A percentile compares a stretch with the other conserved stretches of the same genome.
Conservation (phyloP, 805 yeast species). For the Ogataea naganishii region DNA sequence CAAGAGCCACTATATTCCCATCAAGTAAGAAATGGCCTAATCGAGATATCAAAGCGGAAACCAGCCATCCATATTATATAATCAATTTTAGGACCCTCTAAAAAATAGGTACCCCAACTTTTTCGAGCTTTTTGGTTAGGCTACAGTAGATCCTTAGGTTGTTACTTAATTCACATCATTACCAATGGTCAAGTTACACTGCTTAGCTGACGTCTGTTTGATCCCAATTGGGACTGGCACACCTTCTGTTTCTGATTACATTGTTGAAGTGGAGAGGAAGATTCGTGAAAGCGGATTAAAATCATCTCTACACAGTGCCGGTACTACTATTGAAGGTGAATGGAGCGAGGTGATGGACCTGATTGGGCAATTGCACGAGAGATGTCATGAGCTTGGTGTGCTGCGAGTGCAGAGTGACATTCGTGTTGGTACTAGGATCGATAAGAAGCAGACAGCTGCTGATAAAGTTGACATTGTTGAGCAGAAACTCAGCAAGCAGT, state of each 20-base stretch:
- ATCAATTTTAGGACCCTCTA: not conserved
- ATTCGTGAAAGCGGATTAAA: slow-evolving; percentile 55
- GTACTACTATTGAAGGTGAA: slow-evolving; percentile 82
- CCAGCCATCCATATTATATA: no score
- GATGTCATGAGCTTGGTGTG: slow-evolving; percentile 62
- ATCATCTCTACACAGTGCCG: slow-evolving; percentile 80
- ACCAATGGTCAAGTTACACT: slow-evolving; percentile 40
- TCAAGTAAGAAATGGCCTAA: no score
- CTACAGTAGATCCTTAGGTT: not conserved
- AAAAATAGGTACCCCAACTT: not conserved
- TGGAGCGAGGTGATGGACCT: slow-evolving; percentile 81
- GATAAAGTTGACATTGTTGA: slow-evolving; percentile 66
- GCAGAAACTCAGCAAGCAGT: slow-evolving; percentile 29
- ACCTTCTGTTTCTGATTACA: slow-evolving; percentile 76
- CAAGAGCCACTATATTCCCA: no score
- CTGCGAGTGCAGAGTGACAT: slow-evolving; percentile 80
- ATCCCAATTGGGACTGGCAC: slow-evolving; percentile 78
- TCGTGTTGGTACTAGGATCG: slow-evolving; percentile 78
- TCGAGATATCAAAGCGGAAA: no score
- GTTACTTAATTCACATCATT: not conserved
- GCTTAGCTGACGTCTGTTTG: slow-evolving; percentile 81
- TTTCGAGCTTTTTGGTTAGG: not conserved
- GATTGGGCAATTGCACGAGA: slow-evolving; percentile 71
- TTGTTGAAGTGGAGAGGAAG: slow-evolving; percentile 58
- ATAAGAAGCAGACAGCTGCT: slow-evolving; percentile 61